Evolutionary conservation across 495 filamentous ascomycete species (phyloP).

Genomic region (Neurospora sp.): DNA sequence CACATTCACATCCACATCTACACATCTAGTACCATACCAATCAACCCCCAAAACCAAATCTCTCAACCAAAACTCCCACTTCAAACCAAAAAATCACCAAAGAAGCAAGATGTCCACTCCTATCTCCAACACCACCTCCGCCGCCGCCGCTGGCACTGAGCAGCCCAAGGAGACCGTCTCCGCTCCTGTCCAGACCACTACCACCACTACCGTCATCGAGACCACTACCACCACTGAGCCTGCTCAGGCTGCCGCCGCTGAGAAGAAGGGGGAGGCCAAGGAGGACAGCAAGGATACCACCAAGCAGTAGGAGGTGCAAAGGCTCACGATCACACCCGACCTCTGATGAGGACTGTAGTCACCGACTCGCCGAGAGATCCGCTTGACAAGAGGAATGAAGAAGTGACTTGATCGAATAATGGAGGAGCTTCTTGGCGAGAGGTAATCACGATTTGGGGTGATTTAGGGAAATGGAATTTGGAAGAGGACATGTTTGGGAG

Average conservation of each 20-base stretch:
- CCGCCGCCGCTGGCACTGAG: background rate
- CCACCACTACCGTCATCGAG: background rate
- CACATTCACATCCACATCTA: background rate
- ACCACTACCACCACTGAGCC: background rate
- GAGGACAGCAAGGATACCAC: background rate
- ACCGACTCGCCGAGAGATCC: too few relatives aligned
- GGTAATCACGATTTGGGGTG: too few relatives aligned
- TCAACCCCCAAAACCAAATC: background rate
- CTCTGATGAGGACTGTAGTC: background rate
- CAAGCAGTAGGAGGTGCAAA: background rate
- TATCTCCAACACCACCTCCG: background rate
- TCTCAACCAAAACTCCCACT: background rate
- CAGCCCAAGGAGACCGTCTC: background rate
- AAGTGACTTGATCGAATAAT: too few relatives aligned
- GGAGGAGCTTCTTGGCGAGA: too few relatives aligned
- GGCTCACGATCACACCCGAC: background rate
- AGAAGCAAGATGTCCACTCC: background rate
- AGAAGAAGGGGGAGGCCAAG: background rate
- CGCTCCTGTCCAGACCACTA: background rate
- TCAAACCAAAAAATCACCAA: background rate
- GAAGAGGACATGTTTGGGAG: background rate
- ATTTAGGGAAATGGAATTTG: background rate
- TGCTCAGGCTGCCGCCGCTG: background rate
- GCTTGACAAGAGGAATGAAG: too few relatives aligned
- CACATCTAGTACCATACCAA: background rate